Base-by-base conservation (phyloP, 768 basidiomycete genomes). In the Steccherinum ochraceum region DNA sequence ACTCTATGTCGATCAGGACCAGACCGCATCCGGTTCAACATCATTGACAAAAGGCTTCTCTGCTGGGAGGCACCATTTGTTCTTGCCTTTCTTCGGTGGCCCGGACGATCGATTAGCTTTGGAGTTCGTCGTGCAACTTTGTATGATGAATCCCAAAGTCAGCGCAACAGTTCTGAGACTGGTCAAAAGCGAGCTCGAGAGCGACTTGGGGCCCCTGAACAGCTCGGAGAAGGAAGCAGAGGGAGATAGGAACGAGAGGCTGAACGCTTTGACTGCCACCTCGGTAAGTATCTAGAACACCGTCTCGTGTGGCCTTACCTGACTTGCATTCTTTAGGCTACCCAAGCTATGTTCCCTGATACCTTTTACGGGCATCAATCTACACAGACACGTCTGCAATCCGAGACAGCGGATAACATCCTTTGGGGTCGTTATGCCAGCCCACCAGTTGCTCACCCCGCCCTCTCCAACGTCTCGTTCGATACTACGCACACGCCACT, bases 71-170 rank as follows among this genome's bases (percentile, higher is more conserved):
- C 76, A 83, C 60, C 88, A 91, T 61, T 57, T 97, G 12, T 88
- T 92, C 68, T 60, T 96, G 12, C 89, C 92, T 0, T 97, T 97
- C 78, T 89, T 92, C 64, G 95, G 95, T 20, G 95, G 95, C 0
- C 87, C 92, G 0, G 95, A 98, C 64, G 94, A 96, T 63, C 76
- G 95, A 2, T 73, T 93, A 16, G 90, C 92, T 0, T 69, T 98
- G 27, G 81, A 87, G 24, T 82, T 97, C 57, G 86, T 89, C 20
- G 78, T 86, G 12, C 93, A 94, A 66, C 70, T 96, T 24, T 94
- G 89, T 64, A 11, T 11, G 41, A 71, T 76, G 52, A 86, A 84
- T 56, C 71, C 78, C 12, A 72, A 69, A 50, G 75, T 89, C 12
- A 78, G 70, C 7, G 95, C 91, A 11, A 92, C 88, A 0, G 81